Base-by-base conservation (phyloP, 2,329 filamentous ascomycete species). In the Davidsoniella virescens region DNA sequence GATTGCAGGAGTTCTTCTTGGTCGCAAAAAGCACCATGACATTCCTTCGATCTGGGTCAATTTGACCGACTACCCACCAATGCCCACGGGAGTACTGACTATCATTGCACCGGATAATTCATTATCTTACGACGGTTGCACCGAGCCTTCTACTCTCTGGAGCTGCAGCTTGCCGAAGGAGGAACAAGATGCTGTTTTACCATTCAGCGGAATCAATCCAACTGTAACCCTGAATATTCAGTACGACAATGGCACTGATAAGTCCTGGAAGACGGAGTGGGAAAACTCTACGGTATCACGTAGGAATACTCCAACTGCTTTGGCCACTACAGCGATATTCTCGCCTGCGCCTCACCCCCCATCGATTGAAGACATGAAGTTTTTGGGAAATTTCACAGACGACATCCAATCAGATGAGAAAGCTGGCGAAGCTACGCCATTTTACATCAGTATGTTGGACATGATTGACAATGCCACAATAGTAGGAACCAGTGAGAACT, bases 321-420 rank as follows among this genome's bases (percentile, higher is more conserved):
- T 37, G 10, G 2, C n/a, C 9, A 38, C 39, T 18, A 37, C 29
- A n/a, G 18, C 44, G 1, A 33, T 40, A 7, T 54, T 56, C 39
- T 48, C 64, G 1, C 68, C 82, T 0, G 64, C 68, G 2, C 82
- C 82, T 0, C 58, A 67, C 1, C 70, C 79, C 3, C 80, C 82
- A 0, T 66, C 65, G n/a, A 68, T 76, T 23, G 67, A 76, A 38
- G 88, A 96, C 53, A 82, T 86, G 64, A 73, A 68, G 54, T 94
- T 95, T 59, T 64, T 95, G 6, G 87, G 88, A 4, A 84, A 87
- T 60, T 88, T 85, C 0, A 94, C 87, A 0, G 90, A 96, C 59
- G 72, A 74, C 0, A 78, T 85, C 54, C 69, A 73, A 10, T 71
- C 72, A 0, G 59, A 73, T 40, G 66, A 80, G 3, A 94, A 90